Evolutionary conservation across 805 yeast genomes (phyloP).

Genomic region (Yamadazyma sp.): DNA sequence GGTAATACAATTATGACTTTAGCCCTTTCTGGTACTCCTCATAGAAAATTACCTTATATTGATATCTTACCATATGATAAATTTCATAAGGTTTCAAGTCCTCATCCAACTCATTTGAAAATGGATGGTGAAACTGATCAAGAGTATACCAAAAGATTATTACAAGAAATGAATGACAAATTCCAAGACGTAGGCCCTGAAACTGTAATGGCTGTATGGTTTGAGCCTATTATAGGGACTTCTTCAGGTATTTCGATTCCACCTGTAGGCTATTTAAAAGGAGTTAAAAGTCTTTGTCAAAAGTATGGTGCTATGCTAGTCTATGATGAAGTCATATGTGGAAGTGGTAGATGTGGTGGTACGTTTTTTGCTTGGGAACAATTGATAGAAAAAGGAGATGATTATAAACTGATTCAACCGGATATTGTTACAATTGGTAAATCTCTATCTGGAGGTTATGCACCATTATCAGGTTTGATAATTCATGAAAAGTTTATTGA

Average conservation of each 20-base stretch:
- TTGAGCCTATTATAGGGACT: slow-evolving; percentile 23
- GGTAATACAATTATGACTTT: slow-evolving; percentile 22
- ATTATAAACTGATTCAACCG: too few species aligned
- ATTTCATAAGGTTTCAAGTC: slow-evolving; percentile 15
- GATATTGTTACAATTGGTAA: too few species aligned
- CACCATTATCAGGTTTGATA: too few species aligned
- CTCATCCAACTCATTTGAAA: slow-evolving; percentile 25
- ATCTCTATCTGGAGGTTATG: too few species aligned
- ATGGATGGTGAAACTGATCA: slow-evolving; percentile 17
- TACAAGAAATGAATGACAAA: slow-evolving; percentile 15
- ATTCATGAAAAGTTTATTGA: too few species aligned
- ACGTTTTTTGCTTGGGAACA: slow-evolving; percentile 44
- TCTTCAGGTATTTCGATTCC: slow-evolving; percentile 21
- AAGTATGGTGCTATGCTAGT: slow-evolving; percentile 24
- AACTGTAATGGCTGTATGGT: slow-evolving; percentile 18
- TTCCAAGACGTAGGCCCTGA: slow-evolving; percentile 19
- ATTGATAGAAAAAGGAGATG: slow-evolving; percentile 3
- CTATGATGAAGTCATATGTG: slow-evolving; percentile 32
- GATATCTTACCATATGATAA: slow-evolving; percentile 16
- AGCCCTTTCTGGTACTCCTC: slow-evolving; percentile 15
- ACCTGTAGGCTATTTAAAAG: slow-evolving; percentile 20
- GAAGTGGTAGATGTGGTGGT: slow-evolving; percentile 24
- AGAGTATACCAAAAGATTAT: slow-evolving; percentile 16
- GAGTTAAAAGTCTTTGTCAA: slow-evolving; percentile 21
- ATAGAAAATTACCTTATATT: slow-evolving; percentile 13